These are phyloP conservation scores for Eremochloa ophiuroides DNA, from an alignment of 176 grass and related monocot species.

Conservation along the genomic window DNA sequence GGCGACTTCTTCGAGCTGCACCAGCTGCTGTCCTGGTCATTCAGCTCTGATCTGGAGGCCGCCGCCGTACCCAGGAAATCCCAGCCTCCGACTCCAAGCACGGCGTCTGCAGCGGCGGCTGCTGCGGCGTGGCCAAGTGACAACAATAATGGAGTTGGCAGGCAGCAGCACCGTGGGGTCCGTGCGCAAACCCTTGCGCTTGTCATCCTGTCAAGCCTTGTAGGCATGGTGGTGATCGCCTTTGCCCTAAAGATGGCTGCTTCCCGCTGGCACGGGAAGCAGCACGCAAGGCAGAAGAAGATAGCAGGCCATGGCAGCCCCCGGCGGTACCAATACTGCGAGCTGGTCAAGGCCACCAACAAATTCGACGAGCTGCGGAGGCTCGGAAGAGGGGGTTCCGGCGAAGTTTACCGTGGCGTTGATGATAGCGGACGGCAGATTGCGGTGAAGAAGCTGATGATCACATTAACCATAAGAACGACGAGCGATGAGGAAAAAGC, in stretches of 20 bases:
- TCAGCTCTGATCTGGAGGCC: neutral
- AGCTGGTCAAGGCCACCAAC: neutral
- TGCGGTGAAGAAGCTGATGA: slow-evolving; percentile 16
- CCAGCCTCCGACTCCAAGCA: neutral
- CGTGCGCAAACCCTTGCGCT: neutral
- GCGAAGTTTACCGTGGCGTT: neutral
- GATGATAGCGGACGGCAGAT: neutral
- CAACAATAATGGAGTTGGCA: neutral
- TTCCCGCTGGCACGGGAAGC: neutral
- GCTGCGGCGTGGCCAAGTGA: neutral
- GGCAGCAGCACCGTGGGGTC: neutral
- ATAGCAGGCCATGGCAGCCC: neutral
- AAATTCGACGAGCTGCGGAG: neutral
- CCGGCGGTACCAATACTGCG: neutral
- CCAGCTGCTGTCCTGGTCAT: neutral
- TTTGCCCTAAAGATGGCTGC: neutral
- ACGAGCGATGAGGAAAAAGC: neutral
- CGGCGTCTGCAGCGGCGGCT: neutral
- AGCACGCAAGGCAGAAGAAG: neutral
- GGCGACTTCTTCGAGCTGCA: neutral
- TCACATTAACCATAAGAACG: neutral
- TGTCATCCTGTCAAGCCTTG: neutral
- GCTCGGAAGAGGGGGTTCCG: neutral
- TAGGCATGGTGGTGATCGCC: neutral
- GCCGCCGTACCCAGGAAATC: neutral